Conservation (phyloP, 2,329 filamentous ascomycete genomes). For the Drechmeria coniospora region DNA sequence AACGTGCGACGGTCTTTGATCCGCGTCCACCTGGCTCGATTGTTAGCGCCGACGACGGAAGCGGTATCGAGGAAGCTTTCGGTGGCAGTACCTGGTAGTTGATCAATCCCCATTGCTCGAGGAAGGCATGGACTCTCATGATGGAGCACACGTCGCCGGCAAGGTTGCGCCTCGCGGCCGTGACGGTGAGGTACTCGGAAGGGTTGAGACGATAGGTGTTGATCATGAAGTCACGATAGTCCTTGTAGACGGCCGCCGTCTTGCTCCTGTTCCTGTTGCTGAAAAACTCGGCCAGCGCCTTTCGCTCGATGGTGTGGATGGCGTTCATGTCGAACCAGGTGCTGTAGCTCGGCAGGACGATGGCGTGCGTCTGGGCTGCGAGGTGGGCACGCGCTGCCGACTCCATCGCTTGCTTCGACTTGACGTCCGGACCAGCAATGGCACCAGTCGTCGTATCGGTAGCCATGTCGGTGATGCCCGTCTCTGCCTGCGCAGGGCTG, state of each 20-base stretch:
- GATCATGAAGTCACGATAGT: constrained; percentile 99
- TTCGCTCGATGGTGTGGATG: constrained; percentile 82
- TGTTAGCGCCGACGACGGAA: too few species aligned
- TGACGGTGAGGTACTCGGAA: constrained; percentile 90
- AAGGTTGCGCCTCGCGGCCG: constrained; percentile 84
- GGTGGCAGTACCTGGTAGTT: constrained; percentile 99
- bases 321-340: constrained; percentile 98
- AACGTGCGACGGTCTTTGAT: constrained; percentile 86
- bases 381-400: constrained; percentile 81
- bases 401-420: constrained; percentile 70
- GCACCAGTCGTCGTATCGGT: too few species aligned
- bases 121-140: constrained; percentile 94
- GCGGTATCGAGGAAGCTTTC: too few species aligned
- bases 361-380: constrained; percentile 84
- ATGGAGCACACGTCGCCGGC: constrained; percentile 97
- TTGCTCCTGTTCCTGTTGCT: constrained; percentile 97
- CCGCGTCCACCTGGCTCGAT: constrained; percentile 69
- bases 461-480: too few species aligned
- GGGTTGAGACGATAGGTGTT: constrained; percentile 97
- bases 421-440: constrained; percentile 37
- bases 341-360: constrained; percentile 93
- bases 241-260: constrained; percentile 91
- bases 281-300: constrained; percentile 94
- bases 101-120: constrained; percentile 97
- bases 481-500: neutral